A percentile compares a stretch with the other conserved stretches of the same genome.
These are phyloP conservation scores for Calonectria pauciramosa DNA, from an alignment of 2,329 filamentous ascomycete species.

Conservation along the genomic window DNA sequence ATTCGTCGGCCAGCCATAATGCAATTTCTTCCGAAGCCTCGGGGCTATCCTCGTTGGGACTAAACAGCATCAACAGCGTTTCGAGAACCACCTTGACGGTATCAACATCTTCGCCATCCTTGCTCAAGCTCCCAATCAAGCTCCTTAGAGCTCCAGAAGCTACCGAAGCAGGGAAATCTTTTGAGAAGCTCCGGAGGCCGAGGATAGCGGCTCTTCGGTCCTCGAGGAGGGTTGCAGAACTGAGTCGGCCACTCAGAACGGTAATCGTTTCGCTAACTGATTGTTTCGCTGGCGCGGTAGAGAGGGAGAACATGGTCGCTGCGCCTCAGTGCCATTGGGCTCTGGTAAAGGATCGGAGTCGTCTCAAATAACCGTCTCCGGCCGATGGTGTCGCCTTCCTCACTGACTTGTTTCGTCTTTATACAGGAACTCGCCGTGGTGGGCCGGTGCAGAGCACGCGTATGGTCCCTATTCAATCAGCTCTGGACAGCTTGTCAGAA, in stretches of 20 bases:
- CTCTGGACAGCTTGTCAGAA: constrained; percentile 45
- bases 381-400: background rate
- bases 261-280: constrained; percentile 95
- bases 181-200: constrained; percentile 94
- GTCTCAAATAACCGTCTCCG: constrained; percentile 34
- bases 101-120: constrained; percentile 94
- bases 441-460: constrained; percentile 6
- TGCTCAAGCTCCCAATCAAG: constrained; percentile 85
- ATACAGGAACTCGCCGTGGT: background rate
- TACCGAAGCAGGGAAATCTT: constrained; percentile 95
- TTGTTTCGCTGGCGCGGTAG: constrained; percentile 89
- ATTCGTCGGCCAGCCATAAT: constrained; percentile 96
- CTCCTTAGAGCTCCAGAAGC: constrained; percentile 92
- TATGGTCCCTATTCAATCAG: constrained; percentile 7
- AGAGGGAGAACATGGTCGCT: constrained; percentile 72
- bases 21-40: constrained; percentile 97
- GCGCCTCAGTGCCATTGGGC: constrained; percentile 48
- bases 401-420: background rate
- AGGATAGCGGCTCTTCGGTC: constrained; percentile 94
- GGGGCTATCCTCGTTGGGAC: constrained; percentile 77
- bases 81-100: constrained; percentile 96
- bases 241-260: constrained; percentile 87
- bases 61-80: constrained; percentile 94
- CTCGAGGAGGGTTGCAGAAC: constrained; percentile 91
- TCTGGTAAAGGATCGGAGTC: constrained; percentile 26